These are phyloP conservation scores for Juncus effusus DNA, from an alignment of 176 grass and related monocot genomes.

Conservation along the genomic window DNA sequence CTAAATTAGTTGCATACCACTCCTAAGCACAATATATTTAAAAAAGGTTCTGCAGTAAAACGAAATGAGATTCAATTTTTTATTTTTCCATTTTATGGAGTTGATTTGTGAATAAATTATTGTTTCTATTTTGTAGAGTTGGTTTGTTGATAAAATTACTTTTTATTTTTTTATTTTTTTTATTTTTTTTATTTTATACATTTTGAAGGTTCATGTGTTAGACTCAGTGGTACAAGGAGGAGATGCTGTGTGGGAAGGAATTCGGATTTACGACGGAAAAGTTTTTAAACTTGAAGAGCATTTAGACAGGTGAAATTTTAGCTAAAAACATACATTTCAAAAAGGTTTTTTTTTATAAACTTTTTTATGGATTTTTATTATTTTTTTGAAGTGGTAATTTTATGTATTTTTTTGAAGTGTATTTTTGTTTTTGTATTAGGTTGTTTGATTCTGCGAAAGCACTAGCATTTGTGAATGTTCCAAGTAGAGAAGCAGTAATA, in stretches of 20 bases:
- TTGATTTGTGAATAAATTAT: background rate
- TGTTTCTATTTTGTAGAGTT: background rate
- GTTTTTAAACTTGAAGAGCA: slow-evolving; percentile 94
- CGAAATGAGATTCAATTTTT: too few species aligned
- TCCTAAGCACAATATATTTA: too few species aligned
- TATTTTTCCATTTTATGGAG: background rate
- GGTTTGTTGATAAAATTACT: background rate
- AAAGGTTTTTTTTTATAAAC: slow-evolving; percentile 10
- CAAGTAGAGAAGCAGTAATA: slow-evolving; percentile 69
- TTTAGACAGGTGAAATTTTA: slow-evolving; percentile 67
- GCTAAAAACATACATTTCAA: background rate
- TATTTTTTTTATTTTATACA: background rate
- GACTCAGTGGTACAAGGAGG: slow-evolving; percentile 99
- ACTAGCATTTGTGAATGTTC: slow-evolving; percentile 87
- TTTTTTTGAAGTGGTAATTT: too few species aligned
- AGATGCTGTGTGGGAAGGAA: slow-evolving; percentile 96
- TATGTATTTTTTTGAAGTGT: too few species aligned
- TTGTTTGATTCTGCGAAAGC: slow-evolving; percentile 96
- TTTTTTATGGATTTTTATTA: background rate
- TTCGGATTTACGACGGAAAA: slow-evolving; percentile 86
- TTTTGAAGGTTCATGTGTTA: slow-evolving; percentile 82
- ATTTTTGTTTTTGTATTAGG: slow-evolving; percentile 34
- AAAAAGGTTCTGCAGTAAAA: too few species aligned
- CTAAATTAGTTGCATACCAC: too few species aligned
- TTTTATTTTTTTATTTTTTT: background rate